Evolutionary conservation across 2,329 filamentous ascomycete genomes (phyloP), one percentile per base, ranked within the genome.

Genomic region (Didymella keratinophila): DNA sequence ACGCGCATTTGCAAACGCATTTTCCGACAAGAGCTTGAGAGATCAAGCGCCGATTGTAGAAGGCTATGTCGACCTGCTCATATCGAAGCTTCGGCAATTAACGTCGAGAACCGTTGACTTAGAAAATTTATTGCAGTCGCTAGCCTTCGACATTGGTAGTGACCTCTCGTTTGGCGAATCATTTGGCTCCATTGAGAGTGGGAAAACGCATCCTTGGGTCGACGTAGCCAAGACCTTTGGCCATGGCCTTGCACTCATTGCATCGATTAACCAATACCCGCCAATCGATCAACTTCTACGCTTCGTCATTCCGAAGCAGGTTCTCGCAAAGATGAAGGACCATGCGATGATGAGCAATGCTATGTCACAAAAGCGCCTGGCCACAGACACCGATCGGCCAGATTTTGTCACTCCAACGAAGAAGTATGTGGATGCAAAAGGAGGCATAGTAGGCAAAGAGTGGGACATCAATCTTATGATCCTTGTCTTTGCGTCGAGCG

Each of bases 151-250:
- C 18, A 63, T 73, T 1, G 62, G 67, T 51, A 80, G 79, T 20
- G 80, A 82, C 62, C 75, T 86, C 20, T 80, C 83, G 0, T 86
- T 86, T 60, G 83, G 83, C 0, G 78, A 82, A 16, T 78, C 81
- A 1, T 81, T 81, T 45, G 67, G 71, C 16, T 78, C 76, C 43
- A 62, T 82, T 2, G 62, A 71, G 25, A 68, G 70, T 4, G 69
- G 66, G 2, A 66, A 73, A 12, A 74, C 74, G 21, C 75, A 80
- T 58, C 71, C 72, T 6, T 81, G 77, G 76, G 76, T 81, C 4
- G 68, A 67, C 6, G 62, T 72, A 10, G 61, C 64, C 0, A 56
- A 64, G 14, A 69, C 64, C 12, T 71, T 71, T 39, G 71, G 68
- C 3, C 73, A 70, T 59, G 71, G 66, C 1, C 61, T 74, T 14